Base-by-base conservation (phyloP, 1,284 basidiomycete genomes). In the Cutaneotrichosporon sp. region DNA sequence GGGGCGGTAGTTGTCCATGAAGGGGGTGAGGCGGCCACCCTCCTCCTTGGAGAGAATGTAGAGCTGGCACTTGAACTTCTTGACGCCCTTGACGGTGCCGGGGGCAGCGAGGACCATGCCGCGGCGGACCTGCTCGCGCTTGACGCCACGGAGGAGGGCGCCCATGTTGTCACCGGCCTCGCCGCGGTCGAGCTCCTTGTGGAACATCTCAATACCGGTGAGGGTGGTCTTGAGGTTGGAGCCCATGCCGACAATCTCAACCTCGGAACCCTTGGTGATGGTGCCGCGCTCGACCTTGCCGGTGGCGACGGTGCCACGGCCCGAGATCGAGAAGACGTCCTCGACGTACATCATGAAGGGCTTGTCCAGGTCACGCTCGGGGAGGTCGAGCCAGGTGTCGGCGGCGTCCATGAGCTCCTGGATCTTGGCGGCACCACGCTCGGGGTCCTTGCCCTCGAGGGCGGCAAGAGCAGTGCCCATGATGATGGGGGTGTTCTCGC, bases 151-250 rank as follows among this genome's bases (percentile, higher is more conserved):
- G 59, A 99, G 88, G 52, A 99, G 84, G 63, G 91, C 92, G 73
- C 97, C 97, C 93, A 98, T 98, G 85, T 99, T 99, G 83, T 99
- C 97, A 77, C 97, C 97, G 69, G 97, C 95, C 81, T 98, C 92
- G 67, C 93, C 95, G 64, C 94, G 87, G 60, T 99, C 97, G 65
- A 99, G 87, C 83, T 99, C 97, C 85, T 97, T 98, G 86, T 97
- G 95, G 89, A 99, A 99, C 92, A 97, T 98, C 82, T 99, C 95
- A 75, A 98, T 94, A 71, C 95, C 95, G 70, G 95, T 99, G 62
- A 99, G 83, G 34, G 90, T 95, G 14, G 95, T 97, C 86, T 97
- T 98, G 80, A 93, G 82, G 64, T 83, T 83, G 59, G 83, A 81
- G 63, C 95, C 95, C 63, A 93, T 84, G 71, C 97, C 97, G 70